Evolutionary conservation across 257 asterid species (phyloP), one percentile per base, ranked within the genome.

Genomic region (Solanum corneliomulleri): DNA sequence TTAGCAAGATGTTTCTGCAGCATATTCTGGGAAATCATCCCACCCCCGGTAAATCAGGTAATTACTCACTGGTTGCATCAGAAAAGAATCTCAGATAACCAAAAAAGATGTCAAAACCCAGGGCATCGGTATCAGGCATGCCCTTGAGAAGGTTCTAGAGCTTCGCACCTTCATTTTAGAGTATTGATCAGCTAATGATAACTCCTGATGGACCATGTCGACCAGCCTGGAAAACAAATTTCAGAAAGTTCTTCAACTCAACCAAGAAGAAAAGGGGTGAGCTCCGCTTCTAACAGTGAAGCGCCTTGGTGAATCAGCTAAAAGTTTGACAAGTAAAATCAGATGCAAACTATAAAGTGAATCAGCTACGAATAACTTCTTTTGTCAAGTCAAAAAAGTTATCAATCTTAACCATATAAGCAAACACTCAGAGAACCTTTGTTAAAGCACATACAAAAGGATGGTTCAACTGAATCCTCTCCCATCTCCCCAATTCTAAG

Each of bases 141-240:
- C 69, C 37, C 44, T 49, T 49, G 69, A 81, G 84, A 72, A 86
- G 85, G 69, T 88, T 88, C 62, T 37, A 88, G 86, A 76, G 87
- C 85, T 81, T 47, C 90, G 78, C 92, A 97, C 99, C 98, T 94
- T 94, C 90, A 97, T 89, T 88, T 96, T 92, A 83, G 91, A 90
- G 86, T 92, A 96, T 89, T 97, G 99, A 86, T 97, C 99, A 58
- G 99, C 99, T 95, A 95, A 91, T 75, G 98, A 95, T 88, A 97
- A 89, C 91, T 97, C 99, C 93, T 87, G 93, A 94, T 96, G 99
- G 83, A 94, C 94, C 94, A 93, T 91, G 92, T 96, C 98, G 90
- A 97, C 91, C 90, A 97, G 89, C 98, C 99, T 97, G 88, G 91
- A 86, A 85, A 74, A 86, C 83, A 89, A 87, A 37, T 14, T 68